Evolutionary conservation across 352 stramenopile species (phyloP).

Genomic region (Globisporangium mamillatum): DNA sequence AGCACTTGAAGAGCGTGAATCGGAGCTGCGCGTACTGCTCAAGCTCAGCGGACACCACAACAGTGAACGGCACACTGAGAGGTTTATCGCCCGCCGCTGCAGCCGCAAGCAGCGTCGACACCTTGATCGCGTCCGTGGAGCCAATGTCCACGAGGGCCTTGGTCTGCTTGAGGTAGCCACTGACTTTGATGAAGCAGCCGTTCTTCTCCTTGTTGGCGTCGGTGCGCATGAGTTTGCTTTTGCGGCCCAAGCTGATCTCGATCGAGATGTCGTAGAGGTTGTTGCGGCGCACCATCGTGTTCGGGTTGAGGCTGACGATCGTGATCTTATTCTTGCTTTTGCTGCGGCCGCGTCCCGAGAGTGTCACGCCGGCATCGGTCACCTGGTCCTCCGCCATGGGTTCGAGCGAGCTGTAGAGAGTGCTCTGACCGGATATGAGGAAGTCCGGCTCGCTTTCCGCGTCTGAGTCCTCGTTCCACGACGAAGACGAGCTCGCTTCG

Average conservation of each 20-base stretch:
- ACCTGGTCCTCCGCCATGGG: slow-evolving; percentile 20
- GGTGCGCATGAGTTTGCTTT: slow-evolving; percentile 45
- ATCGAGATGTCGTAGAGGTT: slow-evolving; percentile 51
- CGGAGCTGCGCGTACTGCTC: slow-evolving; percentile 58
- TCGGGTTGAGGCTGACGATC: slow-evolving; percentile 21
- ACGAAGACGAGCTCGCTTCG: slow-evolving; percentile 24
- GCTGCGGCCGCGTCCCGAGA: slow-evolving; percentile 6
- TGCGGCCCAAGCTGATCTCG: slow-evolving; percentile 48
- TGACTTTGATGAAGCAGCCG: slow-evolving; percentile 53
- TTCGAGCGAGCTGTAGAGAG: slow-evolving; percentile 12
- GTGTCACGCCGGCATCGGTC: not conserved
- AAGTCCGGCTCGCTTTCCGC: slow-evolving; percentile 10
- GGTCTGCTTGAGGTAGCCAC: slow-evolving; percentile 36
- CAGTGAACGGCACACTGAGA: slow-evolving; percentile 47
- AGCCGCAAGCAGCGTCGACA: slow-evolving; percentile 41
- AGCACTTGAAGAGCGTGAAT: slow-evolving; percentile 61
- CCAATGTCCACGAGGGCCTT: slow-evolving; percentile 57
- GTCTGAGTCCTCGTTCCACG: slow-evolving; percentile 22
- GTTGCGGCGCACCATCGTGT: slow-evolving; percentile 6
- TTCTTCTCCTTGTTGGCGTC: slow-evolving; percentile 44
- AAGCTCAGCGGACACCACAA: slow-evolving; percentile 54
- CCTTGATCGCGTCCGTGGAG: slow-evolving; percentile 53
- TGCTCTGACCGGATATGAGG: slow-evolving; percentile 1
- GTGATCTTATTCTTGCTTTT: slow-evolving; percentile 22
- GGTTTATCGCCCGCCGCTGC: slow-evolving; percentile 22